A percentile compares a stretch with the other conserved stretches of the same genome.
These are phyloP conservation scores for Botryosphaeria agaves DNA, from an alignment of 2,329 filamentous ascomycete species.

Conservation along the genomic window DNA sequence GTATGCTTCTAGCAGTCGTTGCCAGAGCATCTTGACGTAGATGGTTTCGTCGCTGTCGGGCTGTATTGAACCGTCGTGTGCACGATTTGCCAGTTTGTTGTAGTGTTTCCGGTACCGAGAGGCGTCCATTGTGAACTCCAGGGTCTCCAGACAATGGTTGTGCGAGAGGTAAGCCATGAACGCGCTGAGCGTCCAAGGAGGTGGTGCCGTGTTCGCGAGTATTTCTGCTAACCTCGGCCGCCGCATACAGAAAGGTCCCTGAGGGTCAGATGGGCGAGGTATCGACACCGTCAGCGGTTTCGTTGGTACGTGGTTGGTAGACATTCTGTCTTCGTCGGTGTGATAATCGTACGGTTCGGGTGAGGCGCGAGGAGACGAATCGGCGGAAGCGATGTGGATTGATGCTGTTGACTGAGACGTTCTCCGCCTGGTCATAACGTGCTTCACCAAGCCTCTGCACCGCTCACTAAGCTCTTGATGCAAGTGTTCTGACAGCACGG, in stretches of 20 bases:
- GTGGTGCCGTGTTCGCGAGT: conserved; percentile 65
- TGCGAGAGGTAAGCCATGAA: conserved; percentile 96
- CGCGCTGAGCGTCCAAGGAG: conserved; percentile 78
- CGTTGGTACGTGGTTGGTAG: conserved; percentile 23
- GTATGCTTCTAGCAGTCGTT: conserved; percentile 75
- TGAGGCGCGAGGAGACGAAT: not conserved
- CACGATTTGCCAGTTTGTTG: conserved; percentile 36
- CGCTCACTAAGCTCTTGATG: too few relatives aligned
- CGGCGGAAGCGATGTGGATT: not conserved
- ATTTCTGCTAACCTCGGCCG: conserved; percentile 74
- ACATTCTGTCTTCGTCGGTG: conserved; percentile 33
- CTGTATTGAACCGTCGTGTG: conserved; percentile 26
- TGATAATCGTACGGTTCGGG: not conserved
- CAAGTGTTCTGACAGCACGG: too few relatives aligned
- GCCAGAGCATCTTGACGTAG: conserved; percentile 69
- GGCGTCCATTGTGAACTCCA: conserved; percentile 93
- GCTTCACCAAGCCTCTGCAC: too few relatives aligned
- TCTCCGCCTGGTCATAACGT: too few relatives aligned
- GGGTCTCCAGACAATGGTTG: conserved; percentile 89
- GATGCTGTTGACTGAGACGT: too few relatives aligned
- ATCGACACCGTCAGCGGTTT: conserved; percentile 33
- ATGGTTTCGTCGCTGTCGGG: conserved; percentile 41
- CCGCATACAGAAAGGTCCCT: conserved; percentile 35
- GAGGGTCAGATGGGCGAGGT: conserved; percentile 18
- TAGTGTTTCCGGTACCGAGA: conserved; percentile 63